Base-by-base conservation (phyloP, 345 rosid genomes). In the Syzygium aromaticum region DNA sequence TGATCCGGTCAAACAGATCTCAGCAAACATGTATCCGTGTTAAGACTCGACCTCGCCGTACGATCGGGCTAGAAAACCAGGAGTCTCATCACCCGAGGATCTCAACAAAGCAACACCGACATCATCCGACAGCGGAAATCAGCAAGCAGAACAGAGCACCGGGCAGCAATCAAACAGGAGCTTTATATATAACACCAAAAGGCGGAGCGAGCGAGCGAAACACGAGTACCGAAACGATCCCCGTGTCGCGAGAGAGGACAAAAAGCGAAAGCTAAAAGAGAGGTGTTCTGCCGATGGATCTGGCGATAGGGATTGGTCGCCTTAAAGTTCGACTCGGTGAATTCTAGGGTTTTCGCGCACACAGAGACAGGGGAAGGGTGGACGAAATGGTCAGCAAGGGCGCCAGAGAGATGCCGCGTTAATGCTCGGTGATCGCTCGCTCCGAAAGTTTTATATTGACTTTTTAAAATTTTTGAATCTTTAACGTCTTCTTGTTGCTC, bases 391-490 rank as follows among this genome's bases (percentile, higher is more conserved):
- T 4, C 43, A 4, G 6, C 13, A 64, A 21, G 77, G 1, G 28
- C 64, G 38, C n/a, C 6, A 51, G 51, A 40, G 43, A 40, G 43
- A 40, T 4, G 43, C 4, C 43, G 43, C 43, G 43, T 4, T 40
- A 4, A 40, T 4, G 43, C 43, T 40, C 43, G 43, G 43, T 40
- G 43, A 40, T 40, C 43, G 43, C 43, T 40, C 43, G 43, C 43
- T 40, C 43, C 43, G 4, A 40, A 40, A 40, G 43, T 40, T 6
- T 40, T 40, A 40, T 40, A 11, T 52, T 73, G 49, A 33, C 80
- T 38, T 38, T 63, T 87, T 87, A 56, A 87, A 87, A 28, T 30
- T 87, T 87, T 84, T 40, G 88, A 87, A 87, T 61, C 23, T 8
- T 51, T 63, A 87, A 87, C 88, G 88, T 87, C 86, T 59, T 84